Evolutionary conservation across 2,329 filamentous ascomycete species (phyloP), one percentile per base, ranked within the genome.

Genomic region (Hypoxylon sp.): DNA sequence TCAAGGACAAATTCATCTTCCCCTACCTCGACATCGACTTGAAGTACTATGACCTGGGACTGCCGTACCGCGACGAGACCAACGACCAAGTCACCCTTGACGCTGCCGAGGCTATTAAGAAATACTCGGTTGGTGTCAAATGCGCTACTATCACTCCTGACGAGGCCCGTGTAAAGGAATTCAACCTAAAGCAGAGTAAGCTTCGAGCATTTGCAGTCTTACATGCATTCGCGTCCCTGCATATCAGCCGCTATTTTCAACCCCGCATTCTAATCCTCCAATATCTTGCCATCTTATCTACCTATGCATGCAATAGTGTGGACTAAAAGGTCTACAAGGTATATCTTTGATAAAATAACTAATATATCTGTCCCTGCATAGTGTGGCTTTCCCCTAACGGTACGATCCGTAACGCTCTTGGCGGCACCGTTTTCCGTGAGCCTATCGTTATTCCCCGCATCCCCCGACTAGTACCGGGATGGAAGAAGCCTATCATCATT

Each of bases 311-410:
- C 43, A 41, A 41, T 50, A 32, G 14, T 45, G 45, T 36, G 19
- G 10, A 45, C 32, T 43, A 43, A 32, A 34, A 30, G 63, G 10
- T 28, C 50, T 23, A 11, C 13, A 43, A 56, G 56, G 34, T 17
- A 32, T 28, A 32, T 28, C 28, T 63, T 3, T 25, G 48, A 32
- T 53, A 50, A 32, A 32, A 52, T 48, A n/a, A 64, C 69, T 73
- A 30, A 74, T 60, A 14, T 46, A 32, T 21, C 38, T 68, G 49
- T 43, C 49, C 28, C 50, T 64, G 53, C 51, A 43, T 74, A 94
- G 92, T 98, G 96, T 99, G 96, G 96, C 88, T 98, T 65, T 97
- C 93, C 62, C 96, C 96, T 78, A 99, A 99, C 81, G 96, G 96
- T 79, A 99, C 89, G 68, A 91, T 91, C 83, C 87, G 89, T 75